Evolutionary conservation across 441 rosid species (phyloP), one percentile per base, ranked within the genome.

Genomic region (Arabidopsis lyrata): DNA sequence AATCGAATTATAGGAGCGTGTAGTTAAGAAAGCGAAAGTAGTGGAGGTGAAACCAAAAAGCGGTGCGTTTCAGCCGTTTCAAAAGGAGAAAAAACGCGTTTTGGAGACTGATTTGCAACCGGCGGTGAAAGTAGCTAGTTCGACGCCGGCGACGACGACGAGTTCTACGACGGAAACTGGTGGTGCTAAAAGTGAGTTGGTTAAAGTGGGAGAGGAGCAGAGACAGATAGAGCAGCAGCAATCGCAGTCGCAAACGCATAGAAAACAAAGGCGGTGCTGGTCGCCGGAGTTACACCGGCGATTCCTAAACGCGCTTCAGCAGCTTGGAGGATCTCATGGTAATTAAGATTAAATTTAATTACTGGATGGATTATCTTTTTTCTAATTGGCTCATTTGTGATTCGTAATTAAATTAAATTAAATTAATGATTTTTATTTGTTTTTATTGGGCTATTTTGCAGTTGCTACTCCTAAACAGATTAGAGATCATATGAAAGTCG

Each of bases 401-500:
- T 75, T 62, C 3, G 31, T 54, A 38, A 29, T 57, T 61, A 22
- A 15, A 61, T 70, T 61, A 22, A 15, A 61, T 70, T 56, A 1
- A 56, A 27, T 1, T 14, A 32, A n/a, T 54, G 4, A 14, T 20
- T 55, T 22, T 63, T 66, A 8, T 14, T 16, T 45, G 27, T 69
- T 49, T 42, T 36, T 11, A 27, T 56, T 66, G 32, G 15, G 32
- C 39, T 18, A 55, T 39, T 64, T 13, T 63, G 73, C 86, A 95
- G 98, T 75, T 78, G 96, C 99, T 8, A 92, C 97, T 1, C 97
- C 99, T 0, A 95, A 95, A 82, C 98, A 90, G 79, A 92, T 92
- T 5, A 89, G 96, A 75, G 99, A 89, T 83, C 80, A 85, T 56
- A 95, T 95, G 99, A 92, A 92, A 77, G 97, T 92, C 32, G 99